Evolutionary conservation across 495 filamentous ascomycete genomes (phyloP).

Genomic region (Trichocladium antarcticum): DNA sequence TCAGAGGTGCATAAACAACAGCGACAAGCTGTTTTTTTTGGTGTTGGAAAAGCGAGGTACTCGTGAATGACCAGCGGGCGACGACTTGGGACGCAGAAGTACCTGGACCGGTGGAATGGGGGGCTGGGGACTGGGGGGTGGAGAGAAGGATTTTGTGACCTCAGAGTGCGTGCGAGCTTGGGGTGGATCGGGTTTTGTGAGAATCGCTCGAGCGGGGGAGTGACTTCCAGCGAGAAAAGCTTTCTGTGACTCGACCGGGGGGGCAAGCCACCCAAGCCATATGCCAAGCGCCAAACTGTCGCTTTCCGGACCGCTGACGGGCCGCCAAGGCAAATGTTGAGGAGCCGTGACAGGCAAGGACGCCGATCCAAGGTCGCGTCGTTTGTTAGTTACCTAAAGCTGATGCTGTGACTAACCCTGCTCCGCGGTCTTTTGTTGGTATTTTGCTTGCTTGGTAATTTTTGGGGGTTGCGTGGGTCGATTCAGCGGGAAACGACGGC

Average conservation of each 20-base stretch:
- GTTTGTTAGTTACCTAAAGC: too few relatives aligned
- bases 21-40: slow-evolving; percentile 13
- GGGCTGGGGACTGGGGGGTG: slow-evolving; percentile 13
- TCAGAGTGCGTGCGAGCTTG: slow-evolving; percentile 8
- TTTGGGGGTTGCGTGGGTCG: neutral
- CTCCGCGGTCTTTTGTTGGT: too few relatives aligned
- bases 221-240: neutral
- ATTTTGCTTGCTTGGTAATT: too few relatives aligned
- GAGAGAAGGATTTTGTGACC: slow-evolving; percentile 17
- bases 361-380: too few relatives aligned
- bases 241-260: neutral
- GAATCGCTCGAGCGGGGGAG: slow-evolving; percentile 9
- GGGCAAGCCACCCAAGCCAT: neutral
- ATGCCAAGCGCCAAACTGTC: neutral
- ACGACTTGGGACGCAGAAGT: slow-evolving; percentile 22
- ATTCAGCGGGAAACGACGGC: neutral
- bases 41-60: slow-evolving; percentile 16
- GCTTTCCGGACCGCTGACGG: neutral
- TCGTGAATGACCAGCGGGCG: slow-evolving; percentile 20
- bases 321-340: neutral
- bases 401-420: too few relatives aligned
- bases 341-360: too few relatives aligned
- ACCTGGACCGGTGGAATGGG: slow-evolving; percentile 17
- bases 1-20: slow-evolving; percentile 17
- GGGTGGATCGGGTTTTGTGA: slow-evolving; percentile 21